Percentiles rank a stretch among this genome's conserved stretches.
These are phyloP conservation scores for Tetratostichococcus sp. DNA, from an alignment of 139 green algal genomes.

Conservation along the genomic window DNA sequence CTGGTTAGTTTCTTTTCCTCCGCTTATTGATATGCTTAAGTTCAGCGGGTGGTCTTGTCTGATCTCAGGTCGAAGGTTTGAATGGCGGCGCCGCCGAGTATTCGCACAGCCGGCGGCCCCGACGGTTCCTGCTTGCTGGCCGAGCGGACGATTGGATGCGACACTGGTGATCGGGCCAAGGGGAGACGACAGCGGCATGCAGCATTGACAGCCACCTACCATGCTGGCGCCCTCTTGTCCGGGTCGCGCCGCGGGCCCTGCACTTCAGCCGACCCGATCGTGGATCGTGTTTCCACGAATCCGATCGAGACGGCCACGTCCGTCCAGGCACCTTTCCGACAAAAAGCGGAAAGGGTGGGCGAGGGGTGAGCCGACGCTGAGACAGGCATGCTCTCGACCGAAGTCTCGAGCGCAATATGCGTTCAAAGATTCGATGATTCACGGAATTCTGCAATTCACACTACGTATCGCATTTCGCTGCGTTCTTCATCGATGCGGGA, in stretches of 20 bases:
- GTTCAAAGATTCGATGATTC: constrained; percentile 94
- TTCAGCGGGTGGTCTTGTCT: constrained; percentile 88
- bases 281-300: neutral
- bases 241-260: constrained; percentile 42
- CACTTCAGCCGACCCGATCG: constrained; percentile 43
- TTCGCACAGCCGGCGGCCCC: constrained; percentile 9
- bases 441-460: constrained; percentile 92
- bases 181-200: constrained; percentile 15
- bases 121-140: neutral
- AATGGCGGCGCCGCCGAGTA: neutral
- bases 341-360: constrained; percentile 13
- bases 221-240: constrained; percentile 16
- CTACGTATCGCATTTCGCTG: constrained; percentile 93
- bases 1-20: constrained; percentile 95
- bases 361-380: constrained; percentile 74
- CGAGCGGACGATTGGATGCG: constrained; percentile 4
- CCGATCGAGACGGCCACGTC: constrained; percentile 41
- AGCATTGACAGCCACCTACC: constrained; percentile 31
- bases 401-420: constrained; percentile 82
- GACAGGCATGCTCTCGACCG: constrained; percentile 80
- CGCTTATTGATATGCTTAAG: constrained; percentile 94
- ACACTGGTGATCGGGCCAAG: neutral
- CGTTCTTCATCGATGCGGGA: constrained; percentile 91
- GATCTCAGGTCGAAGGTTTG: constrained; percentile 75
- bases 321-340: constrained; percentile 10